Evolutionary conservation across 257 asterid genomes (phyloP), one percentile per base, ranked within the genome.

Genomic region (Jasminum sambac): DNA sequence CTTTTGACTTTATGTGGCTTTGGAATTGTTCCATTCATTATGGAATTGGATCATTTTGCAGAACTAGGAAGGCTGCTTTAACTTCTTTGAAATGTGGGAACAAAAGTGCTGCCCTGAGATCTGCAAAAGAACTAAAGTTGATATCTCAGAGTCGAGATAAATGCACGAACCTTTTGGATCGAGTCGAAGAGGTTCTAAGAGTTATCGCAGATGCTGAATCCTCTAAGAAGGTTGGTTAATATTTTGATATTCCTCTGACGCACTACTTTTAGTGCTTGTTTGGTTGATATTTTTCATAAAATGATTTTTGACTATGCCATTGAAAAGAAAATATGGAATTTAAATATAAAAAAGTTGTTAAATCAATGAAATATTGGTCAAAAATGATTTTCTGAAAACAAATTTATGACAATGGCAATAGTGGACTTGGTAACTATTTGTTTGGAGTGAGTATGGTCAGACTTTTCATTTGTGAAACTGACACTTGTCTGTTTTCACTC

Each of bases 121-220:
- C 74, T 72, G 82, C 85, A 38, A 86, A 83, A 81, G 91, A 88
- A 76, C 75, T 88, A 52, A 90, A 90, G 81, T 65, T 87, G 79
- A 84, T 83, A 34, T 82, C 86, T 46, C 87, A 85, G 85, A 87
- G 95, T 63, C 84, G 93, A 74, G 98, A 88, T 52, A 84, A 89
- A 75, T 90, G 95, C 72, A 68, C 84, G 6, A 40, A 78, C 11
- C 89, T 92, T 57, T 77, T 85, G 86, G 87, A 87, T 73, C 87
- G 88, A 63, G 96, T 92, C 76, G 93, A 88, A 80, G 82, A 77
- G 65, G 91, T 90, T 76, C 90, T 90, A 71, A 84, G 83, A 69
- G 82, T 79, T 69, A 84, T 90, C 68, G 70, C 84, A 36, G 96
- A 90, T 80, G 85, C 89, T 3, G 98, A 92, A 77, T 89, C 96